Evolutionary conservation across 2,329 filamentous ascomycete genomes (phyloP), one percentile per base, ranked within the genome.

Genomic region (Aureobasidium zeae): DNA sequence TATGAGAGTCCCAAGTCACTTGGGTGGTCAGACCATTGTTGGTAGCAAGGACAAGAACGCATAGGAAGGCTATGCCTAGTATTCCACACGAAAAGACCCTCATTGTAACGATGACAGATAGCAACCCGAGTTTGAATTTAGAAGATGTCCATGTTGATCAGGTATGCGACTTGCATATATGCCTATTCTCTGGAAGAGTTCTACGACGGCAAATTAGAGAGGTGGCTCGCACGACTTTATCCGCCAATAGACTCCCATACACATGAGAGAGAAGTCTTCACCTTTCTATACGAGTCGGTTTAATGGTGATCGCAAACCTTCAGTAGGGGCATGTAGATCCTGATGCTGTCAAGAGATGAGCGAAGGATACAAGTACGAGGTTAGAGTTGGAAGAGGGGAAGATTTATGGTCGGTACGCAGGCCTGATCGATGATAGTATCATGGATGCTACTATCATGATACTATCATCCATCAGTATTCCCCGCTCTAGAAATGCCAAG

Each of bases 1-100:
- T 73, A 55, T 71, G 72, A 44, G 71, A 65, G 48, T 74, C 71
- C 72, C 71, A 74, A 55, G 71, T 61, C 1, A 74, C 70, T 17
- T 66, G 59, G 4, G 65, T 53, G 46, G 64, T 73, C 12, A 47
- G 26, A 12, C 45, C 38, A 44, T 47, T 29, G 33, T 37, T 33
- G 2, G 45, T 43, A 26, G 45, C 45, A 20, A 43, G 25, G 26
- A 29, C 28, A 16, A 33, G 6, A 6, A 15, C 20, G 19, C 11
- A 30, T 8, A 45, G 13, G 5, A 30, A 33, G 16, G 34, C 25
- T 4, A 28, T 9, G 22, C n/a, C 22, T n/a, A 32, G 11, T 19
- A 41, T 13, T 6, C 17, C 12, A 19, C 20, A 21, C 5, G 25
- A 25, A 13, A 13, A 32, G 28, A 32, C 11, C 28, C 37, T 41